Evolutionary conservation across 345 rosid genomes (phyloP).

Genomic region (Adansonia digitata): DNA sequence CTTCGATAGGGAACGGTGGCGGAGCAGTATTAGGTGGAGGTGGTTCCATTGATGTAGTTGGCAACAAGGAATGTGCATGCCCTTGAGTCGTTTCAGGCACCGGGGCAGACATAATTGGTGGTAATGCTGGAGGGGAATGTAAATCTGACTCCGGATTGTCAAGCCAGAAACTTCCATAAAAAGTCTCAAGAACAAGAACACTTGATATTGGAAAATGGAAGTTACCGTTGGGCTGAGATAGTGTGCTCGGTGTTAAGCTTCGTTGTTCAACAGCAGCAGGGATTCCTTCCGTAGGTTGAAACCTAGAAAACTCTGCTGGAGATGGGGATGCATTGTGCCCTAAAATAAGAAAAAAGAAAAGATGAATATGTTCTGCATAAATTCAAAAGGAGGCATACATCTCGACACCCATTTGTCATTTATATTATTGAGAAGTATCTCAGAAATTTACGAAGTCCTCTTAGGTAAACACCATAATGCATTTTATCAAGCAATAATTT

Average conservation of each 20-base stretch:
- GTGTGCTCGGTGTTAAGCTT: constrained; percentile 27
- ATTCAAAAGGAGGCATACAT: constrained; percentile 2
- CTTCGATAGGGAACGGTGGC: constrained; percentile 20
- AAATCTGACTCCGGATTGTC: constrained; percentile 31
- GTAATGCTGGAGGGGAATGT: constrained; percentile 28
- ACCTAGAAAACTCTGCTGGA: constrained; percentile 22
- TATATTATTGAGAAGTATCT: neutral
- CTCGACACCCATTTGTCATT: neutral
- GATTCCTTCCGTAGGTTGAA: constrained; percentile 30
- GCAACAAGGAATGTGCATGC: constrained; percentile 33
- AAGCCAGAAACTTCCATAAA: constrained; percentile 12
- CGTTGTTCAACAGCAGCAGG: constrained; percentile 16
- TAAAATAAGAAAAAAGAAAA: constrained; percentile 14
- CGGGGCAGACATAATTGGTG: constrained; percentile 38
- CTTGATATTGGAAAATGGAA: neutral
- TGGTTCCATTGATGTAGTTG: constrained; percentile 23
- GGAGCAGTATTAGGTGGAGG: constrained; percentile 38
- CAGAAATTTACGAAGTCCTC: neutral
- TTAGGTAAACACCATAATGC: neutral
- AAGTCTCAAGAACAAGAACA: constrained; percentile 2
- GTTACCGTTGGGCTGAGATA: constrained; percentile 21
- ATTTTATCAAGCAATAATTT: neutral
- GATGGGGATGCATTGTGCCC: constrained; percentile 27
- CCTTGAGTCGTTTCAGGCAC: constrained; percentile 34
- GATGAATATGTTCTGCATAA: neutral